A percentile compares a stretch with the other conserved stretches of the same genome.
phyloP scores from a whole-genome alignment of 2,329 filamentous ascomycete species.

The Fusarium sp. region DNA sequence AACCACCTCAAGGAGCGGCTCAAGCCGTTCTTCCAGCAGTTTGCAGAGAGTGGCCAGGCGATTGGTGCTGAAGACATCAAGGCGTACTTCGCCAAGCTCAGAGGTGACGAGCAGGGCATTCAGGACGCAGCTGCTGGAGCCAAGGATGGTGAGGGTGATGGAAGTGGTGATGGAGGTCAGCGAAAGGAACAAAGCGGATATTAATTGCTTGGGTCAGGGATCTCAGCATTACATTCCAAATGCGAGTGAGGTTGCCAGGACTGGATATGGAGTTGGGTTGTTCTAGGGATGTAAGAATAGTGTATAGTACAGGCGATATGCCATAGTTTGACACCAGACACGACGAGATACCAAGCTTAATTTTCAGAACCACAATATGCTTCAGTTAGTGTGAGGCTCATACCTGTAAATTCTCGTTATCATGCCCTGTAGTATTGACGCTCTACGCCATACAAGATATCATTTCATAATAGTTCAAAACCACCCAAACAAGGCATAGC shows the following conservation, averaged over 20 bases:
- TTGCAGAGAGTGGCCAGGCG: constrained; percentile 88
- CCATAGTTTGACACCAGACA: constrained; percentile 2
- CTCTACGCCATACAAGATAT: not conserved
- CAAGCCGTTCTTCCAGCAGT: constrained; percentile 93
- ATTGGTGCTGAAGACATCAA: constrained; percentile 98
- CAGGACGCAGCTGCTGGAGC: constrained; percentile 64
- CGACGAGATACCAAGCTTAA: not conserved
- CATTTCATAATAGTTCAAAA: not conserved
- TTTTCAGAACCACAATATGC: not conserved
- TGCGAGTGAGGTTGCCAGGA: not conserved
- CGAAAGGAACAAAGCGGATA: constrained; percentile 66
- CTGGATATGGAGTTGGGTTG: not conserved
- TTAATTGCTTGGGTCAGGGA: constrained; percentile 40
- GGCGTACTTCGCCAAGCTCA: constrained; percentile 91
- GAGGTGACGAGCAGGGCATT: constrained; percentile 85
- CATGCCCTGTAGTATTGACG: too few species aligned
- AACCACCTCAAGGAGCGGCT: constrained; percentile 96
- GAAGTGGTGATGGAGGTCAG: constrained; percentile 45
- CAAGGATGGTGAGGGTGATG: constrained; percentile 44
- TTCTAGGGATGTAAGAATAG: constrained; percentile 19
- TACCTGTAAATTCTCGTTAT: too few species aligned
- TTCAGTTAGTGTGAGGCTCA: not conserved
- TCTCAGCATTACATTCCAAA: not conserved
- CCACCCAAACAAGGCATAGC: not conserved
- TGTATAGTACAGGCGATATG: constrained; percentile 16